phyloP scores from a whole-genome alignment of 1,284 basidiomycete species.

The Leccinum subrobustum region DNA sequence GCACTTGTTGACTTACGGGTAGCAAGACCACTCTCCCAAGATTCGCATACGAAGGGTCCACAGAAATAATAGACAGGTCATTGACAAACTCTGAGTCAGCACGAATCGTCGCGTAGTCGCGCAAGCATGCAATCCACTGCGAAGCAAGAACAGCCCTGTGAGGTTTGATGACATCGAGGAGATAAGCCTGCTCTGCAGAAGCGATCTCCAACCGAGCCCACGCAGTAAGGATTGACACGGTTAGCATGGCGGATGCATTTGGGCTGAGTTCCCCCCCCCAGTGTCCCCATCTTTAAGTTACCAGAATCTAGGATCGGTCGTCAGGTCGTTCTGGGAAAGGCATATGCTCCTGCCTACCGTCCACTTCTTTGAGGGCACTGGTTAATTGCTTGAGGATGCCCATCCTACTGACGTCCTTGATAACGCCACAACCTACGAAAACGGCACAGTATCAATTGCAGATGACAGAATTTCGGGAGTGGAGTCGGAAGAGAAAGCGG shows the following conservation, averaged over 20 bases:
- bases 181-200: conserved; percentile 71
- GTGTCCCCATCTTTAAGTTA: conserved; percentile 85
- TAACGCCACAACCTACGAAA: conserved; percentile 94
- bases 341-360: conserved; percentile 48
- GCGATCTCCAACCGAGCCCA: conserved; percentile 95
- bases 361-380: conserved; percentile 86
- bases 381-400: conserved; percentile 92
- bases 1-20: conserved; percentile 57
- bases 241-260: conserved; percentile 93
- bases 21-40: conserved; percentile 88
- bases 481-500: conserved; percentile 92
- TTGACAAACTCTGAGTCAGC: conserved; percentile 85
- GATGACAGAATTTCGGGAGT: conserved; percentile 94
- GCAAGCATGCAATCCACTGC: conserved; percentile 86
- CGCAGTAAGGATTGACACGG: conserved; percentile 90
- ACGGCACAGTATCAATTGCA: conserved; percentile 84
- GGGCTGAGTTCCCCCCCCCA: conserved; percentile 79
- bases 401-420: conserved; percentile 89
- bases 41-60: conserved; percentile 84
- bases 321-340: conserved; percentile 12
- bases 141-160: conserved; percentile 74
- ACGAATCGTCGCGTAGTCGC: conserved; percentile 90
- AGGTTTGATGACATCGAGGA: conserved; percentile 82
- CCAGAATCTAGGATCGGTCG: conserved; percentile 59
- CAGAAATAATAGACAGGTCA: conserved; percentile 62